These are phyloP conservation scores for Amyloporia xantha DNA, from an alignment of 768 basidiomycete species.

Conservation along the genomic window DNA sequence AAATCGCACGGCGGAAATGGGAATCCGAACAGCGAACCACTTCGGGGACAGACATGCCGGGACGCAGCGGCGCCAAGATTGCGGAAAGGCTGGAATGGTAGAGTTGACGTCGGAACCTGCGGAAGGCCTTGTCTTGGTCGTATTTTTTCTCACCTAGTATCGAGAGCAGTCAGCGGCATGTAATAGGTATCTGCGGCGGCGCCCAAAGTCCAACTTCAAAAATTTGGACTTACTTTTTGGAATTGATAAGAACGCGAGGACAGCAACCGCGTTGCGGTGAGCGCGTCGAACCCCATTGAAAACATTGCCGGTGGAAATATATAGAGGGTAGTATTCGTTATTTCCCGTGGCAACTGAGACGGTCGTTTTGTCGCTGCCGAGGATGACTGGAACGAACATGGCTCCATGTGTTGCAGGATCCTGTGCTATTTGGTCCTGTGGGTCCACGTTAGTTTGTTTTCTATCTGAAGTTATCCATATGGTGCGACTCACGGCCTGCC, in stretches of 20 bases:
- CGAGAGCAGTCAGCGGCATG: no score
- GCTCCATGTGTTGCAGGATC: slow-evolving; percentile 8
- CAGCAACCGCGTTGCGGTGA: slow-evolving; percentile 11
- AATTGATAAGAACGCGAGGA: slow-evolving; percentile 23
- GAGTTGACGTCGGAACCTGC: slow-evolving; percentile 12
- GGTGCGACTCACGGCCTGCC: slow-evolving; percentile 26
- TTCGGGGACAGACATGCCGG: slow-evolving; percentile 12
- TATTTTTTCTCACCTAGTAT: no score
- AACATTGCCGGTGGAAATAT: slow-evolving; percentile 18
- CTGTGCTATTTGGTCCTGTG: slow-evolving; percentile 2
- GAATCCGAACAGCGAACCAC: slow-evolving; percentile 19
- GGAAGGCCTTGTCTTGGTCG: slow-evolving; percentile 5
- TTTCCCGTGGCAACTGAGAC: slow-evolving; percentile 21
- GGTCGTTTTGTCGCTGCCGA: slow-evolving; percentile 23
- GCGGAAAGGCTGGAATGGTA: slow-evolving; percentile 5
- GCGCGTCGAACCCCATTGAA: slow-evolving; percentile 18
- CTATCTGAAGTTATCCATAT: no score
- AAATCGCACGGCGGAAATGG: slow-evolving; percentile 22
- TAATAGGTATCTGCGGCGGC: no score
- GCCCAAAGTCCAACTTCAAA: background rate
- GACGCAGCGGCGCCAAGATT: slow-evolving; percentile 8
- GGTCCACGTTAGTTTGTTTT: no score
- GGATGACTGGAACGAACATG: slow-evolving; percentile 19
- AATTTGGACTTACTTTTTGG: slow-evolving; percentile 22
- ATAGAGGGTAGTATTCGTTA: slow-evolving; percentile 23